Base-by-base conservation (phyloP, 495 filamentous ascomycete genomes). In the Trichodelitschia bisporula region DNA sequence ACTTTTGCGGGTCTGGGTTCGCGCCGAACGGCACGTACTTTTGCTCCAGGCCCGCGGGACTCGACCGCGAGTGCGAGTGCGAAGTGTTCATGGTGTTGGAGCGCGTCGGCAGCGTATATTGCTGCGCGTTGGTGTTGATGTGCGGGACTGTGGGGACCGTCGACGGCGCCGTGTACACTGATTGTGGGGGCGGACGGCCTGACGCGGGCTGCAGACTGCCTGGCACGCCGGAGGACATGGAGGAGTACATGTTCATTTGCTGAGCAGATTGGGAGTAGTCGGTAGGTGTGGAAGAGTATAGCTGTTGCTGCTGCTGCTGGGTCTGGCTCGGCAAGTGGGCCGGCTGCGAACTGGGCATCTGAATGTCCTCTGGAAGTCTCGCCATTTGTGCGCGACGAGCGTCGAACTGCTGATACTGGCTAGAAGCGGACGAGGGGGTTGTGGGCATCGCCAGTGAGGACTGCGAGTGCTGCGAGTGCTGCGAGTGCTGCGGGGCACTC, bases 61-160 rank as follows among this genome's bases (percentile, higher is more conserved):
- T 90, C 21, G 79, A 89, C 33, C 77, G 62, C 25, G 82, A 82
- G 50, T 90, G 79, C 35, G 50, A 55, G 42, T 73, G 69, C 18
- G 64, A 56, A 36, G 77, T 66, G 37, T 69, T 71, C 39, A 68
- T 49, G 33, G 64, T 62, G 36, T 62, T 64, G 3, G 72, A 58
- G 33, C 79, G 72, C 12, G 65, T 62, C 18, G 74, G 68, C 12
- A 67, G 64, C 5, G 64, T 49, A 35, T 73, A 67, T 39, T 75
- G 72, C 29, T 65, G 59, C 32, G 60, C 34, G 45, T 41, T 48
- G 45, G 51, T 44, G 47, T 58, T 41, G 60, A 59, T 29, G 60
- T 72, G 70, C 24, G 70, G 64, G 47, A 79, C 59, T 28, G 72
- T 74, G 24, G 82, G 73, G 28, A 83, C 43, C 8, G 59, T 59